Evolutionary conservation across 228 moss, liverwort and hornwort genomes (phyloP).

Genomic region (Sphagnum magellanicum): DNA sequence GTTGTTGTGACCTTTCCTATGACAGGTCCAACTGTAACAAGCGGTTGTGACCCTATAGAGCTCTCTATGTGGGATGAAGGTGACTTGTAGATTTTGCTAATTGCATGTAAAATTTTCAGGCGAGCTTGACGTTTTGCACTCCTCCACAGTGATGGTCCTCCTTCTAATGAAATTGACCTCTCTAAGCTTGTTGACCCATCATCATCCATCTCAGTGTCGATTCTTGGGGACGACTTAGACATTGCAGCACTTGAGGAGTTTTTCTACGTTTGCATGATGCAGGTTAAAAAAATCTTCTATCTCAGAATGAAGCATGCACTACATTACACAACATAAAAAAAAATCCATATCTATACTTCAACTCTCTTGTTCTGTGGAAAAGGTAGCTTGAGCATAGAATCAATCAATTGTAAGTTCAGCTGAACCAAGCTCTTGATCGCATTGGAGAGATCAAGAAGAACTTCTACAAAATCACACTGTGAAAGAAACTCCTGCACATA

Average conservation of each 20-base stretch:
- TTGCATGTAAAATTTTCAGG: constrained; percentile 28
- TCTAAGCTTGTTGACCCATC: no score
- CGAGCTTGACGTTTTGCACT: constrained; percentile 28
- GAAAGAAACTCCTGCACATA: no score
- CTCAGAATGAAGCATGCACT: neutral
- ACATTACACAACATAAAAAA: neutral
- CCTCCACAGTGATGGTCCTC: constrained; percentile 31
- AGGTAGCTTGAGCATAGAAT: constrained; percentile 6
- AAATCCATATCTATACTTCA: neutral
- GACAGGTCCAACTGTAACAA: constrained; percentile 69
- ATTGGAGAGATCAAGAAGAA: constrained; percentile 4
- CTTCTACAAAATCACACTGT: neutral
- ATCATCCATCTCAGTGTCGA: no score
- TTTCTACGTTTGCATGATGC: neutral
- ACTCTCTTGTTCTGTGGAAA: neutral
- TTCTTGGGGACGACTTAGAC: no score
- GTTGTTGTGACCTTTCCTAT: constrained; percentile 83
- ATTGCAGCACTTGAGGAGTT: neutral
- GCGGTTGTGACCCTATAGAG: constrained; percentile 19
- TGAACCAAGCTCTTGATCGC: constrained; percentile 6
- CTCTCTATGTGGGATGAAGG: constrained; percentile 23
- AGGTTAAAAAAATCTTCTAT: neutral
- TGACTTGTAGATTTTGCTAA: constrained; percentile 42
- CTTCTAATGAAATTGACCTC: neutral
- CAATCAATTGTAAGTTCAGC: constrained; percentile 7